Evolutionary conservation across 768 basidiomycete genomes (phyloP).

Genomic region (Daedalea quercina): DNA sequence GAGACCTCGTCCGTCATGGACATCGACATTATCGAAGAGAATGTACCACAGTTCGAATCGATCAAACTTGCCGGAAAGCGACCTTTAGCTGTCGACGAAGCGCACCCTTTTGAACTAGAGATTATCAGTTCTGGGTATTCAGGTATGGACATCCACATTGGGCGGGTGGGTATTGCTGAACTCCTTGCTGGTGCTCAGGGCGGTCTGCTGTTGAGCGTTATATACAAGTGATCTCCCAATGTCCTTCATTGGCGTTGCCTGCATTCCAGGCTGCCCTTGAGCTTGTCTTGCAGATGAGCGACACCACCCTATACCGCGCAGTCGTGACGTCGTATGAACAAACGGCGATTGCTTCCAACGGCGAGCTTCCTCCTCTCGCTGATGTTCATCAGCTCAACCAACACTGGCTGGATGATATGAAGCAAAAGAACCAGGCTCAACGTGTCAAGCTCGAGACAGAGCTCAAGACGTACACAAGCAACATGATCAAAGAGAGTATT

Average conservation of each 20-base stretch:
- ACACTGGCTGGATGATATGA: slow-evolving; percentile 67
- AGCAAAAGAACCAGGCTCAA: slow-evolving; percentile 64
- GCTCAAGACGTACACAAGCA: slow-evolving; percentile 89
- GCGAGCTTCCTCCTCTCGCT: slow-evolving; percentile 38
- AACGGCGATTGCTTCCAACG: slow-evolving; percentile 20
- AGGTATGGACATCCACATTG: slow-evolving; percentile 36
- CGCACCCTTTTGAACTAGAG: slow-evolving; percentile 86
- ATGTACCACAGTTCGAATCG: not conserved
- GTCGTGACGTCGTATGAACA: slow-evolving; percentile 51
- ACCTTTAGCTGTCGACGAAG: slow-evolving; percentile 48
- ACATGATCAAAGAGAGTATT: slow-evolving; percentile 99
- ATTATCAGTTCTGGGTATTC: slow-evolving; percentile 70
- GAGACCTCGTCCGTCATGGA: slow-evolving; percentile 6
- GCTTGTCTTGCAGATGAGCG: slow-evolving; percentile 61
- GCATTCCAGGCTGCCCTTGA: slow-evolving; percentile 63
- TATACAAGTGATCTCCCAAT: slow-evolving; percentile 54
- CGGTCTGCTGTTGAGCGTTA: slow-evolving; percentile 49
- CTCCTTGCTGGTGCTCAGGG: not conserved
- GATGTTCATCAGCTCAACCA: slow-evolving; percentile 52
- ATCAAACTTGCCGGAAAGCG: slow-evolving; percentile 6
- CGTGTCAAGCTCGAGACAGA: slow-evolving; percentile 86
- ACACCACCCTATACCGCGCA: slow-evolving; percentile 52
- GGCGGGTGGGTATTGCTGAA: not conserved
- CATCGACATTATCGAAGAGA: slow-evolving; percentile 9
- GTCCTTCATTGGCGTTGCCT: slow-evolving; percentile 64